Conservation (phyloP, 257 asterid genomes). For the Capsicum pubescens region DNA sequence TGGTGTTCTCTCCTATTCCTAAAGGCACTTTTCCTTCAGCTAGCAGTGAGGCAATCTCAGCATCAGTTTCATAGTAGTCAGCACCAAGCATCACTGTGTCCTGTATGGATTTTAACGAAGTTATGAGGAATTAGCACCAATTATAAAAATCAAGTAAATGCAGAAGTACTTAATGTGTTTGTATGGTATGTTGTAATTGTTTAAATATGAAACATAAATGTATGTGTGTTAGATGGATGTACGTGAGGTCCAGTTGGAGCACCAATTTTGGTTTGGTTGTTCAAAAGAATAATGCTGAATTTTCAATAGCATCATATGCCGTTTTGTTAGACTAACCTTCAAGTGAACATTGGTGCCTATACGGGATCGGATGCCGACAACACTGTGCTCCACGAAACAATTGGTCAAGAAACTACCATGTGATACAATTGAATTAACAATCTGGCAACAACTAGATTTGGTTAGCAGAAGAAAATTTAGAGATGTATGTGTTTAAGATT, state of each 20-base stretch:
- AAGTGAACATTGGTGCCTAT: conserved; percentile 77
- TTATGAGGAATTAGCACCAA: conserved; percentile 6
- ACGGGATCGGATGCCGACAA: conserved; percentile 86
- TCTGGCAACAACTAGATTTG: conserved; percentile 49
- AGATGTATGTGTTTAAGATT: background rate
- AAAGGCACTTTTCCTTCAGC: conserved; percentile 86
- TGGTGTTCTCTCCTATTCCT: conserved; percentile 94
- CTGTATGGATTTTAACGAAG: conserved; percentile 42
- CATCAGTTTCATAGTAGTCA: conserved; percentile 87
- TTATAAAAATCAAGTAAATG: background rate
- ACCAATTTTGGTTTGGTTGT: conserved; percentile 6
- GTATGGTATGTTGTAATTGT: background rate
- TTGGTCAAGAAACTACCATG: conserved; percentile 89
- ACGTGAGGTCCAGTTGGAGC: background rate
- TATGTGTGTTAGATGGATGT: background rate
- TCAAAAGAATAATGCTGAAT: conserved; percentile 12
- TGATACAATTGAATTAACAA: conserved; percentile 84
- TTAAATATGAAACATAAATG: background rate
- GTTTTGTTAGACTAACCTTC: conserved; percentile 52
- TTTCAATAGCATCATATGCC: background rate
- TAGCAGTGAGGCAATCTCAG: conserved; percentile 64
- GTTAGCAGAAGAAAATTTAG: background rate
- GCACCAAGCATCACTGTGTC: conserved; percentile 98
- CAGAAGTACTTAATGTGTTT: background rate
- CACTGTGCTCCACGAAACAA: conserved; percentile 87